Percentiles rank a stretch among this genome's conserved stretches.
Evolutionary conservation across 768 basidiomycete species (phyloP).

Genomic region (Collybia sordida): DNA sequence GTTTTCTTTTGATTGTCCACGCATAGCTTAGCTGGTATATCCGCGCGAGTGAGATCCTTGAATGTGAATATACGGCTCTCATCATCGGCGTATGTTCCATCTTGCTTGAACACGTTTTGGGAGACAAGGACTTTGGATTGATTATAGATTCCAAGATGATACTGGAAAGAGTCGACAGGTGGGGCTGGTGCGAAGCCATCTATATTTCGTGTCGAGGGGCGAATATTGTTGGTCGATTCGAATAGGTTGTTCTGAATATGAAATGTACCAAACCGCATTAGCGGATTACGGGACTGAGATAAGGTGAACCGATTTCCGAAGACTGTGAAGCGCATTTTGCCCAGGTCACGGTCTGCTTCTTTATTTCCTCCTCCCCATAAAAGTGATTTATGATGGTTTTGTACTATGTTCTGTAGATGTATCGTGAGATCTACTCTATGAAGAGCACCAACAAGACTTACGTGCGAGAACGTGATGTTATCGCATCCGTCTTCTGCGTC

Average conservation of each 20-base stretch:
- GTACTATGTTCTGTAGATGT: constrained; percentile 10
- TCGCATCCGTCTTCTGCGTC: constrained; percentile 17
- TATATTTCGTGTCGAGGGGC: neutral
- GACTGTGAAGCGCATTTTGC: constrained; percentile 14
- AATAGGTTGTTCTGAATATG: constrained; percentile 16
- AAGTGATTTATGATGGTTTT: constrained; percentile 17
- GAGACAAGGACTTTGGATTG: constrained; percentile 15
- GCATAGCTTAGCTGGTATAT: constrained; percentile 12
- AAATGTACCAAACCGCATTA: constrained; percentile 17
- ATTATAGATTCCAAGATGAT: constrained; percentile 11
- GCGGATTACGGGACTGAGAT: constrained; percentile 15
- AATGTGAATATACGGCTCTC: constrained; percentile 12
- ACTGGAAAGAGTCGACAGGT: constrained; percentile 13
- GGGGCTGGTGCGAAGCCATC: constrained; percentile 1
- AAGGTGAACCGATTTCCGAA: constrained; percentile 14
- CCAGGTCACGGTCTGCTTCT: constrained; percentile 13
- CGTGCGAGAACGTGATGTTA: constrained; percentile 18
- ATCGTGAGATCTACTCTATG: neutral
- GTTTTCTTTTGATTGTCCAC: constrained; percentile 1
- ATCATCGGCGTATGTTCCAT: constrained; percentile 9
- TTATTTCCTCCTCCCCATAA: constrained; percentile 14
- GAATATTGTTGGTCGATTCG: constrained; percentile 7
- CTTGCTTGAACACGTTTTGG: constrained; percentile 16
- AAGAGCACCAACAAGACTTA: neutral
- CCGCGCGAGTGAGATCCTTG: constrained; percentile 10